Conservation (phyloP, 2,329 filamentous ascomycete species). For the Neonectria ditissima region DNA sequence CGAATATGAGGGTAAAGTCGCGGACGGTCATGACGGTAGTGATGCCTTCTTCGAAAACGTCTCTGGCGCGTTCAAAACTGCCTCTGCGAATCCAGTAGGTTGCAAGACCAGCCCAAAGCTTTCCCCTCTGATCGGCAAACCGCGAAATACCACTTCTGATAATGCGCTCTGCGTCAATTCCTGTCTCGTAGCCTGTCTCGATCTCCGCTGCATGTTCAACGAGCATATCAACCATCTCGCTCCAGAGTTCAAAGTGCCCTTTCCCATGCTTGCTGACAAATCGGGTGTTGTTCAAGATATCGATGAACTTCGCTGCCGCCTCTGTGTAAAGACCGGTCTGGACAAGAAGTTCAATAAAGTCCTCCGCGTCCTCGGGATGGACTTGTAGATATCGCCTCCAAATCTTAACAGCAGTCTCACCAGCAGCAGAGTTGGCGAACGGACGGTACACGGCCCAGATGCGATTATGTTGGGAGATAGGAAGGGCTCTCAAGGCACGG, state of each 20-base stretch:
- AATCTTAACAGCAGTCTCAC: conserved; percentile 89
- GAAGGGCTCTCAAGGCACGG: conserved; percentile 88
- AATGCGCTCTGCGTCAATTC: conserved; percentile 91
- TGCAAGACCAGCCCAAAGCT: conserved; percentile 93
- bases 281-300: conserved; percentile 87
- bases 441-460: conserved; percentile 93
- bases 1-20: conserved; percentile 96
- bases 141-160: conserved; percentile 90
- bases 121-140: conserved; percentile 94
- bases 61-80: conserved; percentile 91
- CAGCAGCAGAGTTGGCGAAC: conserved; percentile 91
- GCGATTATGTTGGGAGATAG: conserved; percentile 93
- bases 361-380: conserved; percentile 93
- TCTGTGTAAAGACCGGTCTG: conserved; percentile 89
- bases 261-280: conserved; percentile 95
- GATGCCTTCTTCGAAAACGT: conserved; percentile 95
- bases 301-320: conserved; percentile 90
- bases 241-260: conserved; percentile 97
- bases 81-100: conserved; percentile 97
- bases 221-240: conserved; percentile 94
- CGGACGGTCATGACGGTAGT: conserved; percentile 99
- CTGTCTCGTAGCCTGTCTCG: conserved; percentile 81
- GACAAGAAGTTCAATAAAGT: conserved; percentile 90
- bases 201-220: conserved; percentile 92
- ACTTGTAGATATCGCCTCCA: conserved; percentile 98